A percentile compares a stretch with the other conserved stretches of the same genome.
Evolutionary conservation across 2,329 filamentous ascomycete genomes (phyloP).

Genomic region (Aspergillus fischeri): DNA sequence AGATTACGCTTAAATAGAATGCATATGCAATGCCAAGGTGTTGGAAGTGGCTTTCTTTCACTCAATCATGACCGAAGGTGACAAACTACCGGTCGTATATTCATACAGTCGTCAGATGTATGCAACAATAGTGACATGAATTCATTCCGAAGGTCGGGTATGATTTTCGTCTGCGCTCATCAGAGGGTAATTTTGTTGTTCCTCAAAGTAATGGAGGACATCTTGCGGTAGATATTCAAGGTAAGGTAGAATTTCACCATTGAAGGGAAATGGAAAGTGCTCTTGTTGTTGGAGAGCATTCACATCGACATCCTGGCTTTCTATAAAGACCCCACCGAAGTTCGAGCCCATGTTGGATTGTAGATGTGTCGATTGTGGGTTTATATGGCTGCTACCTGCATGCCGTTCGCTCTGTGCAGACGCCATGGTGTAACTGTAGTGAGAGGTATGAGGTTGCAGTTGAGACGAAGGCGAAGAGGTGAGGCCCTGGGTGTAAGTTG

Average conservation of each 20-base stretch:
- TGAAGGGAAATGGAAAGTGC: slow-evolving; percentile 36
- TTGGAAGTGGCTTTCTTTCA: slow-evolving; percentile 1
- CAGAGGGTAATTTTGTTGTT: slow-evolving; percentile 30
- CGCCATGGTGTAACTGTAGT: slow-evolving; percentile 22
- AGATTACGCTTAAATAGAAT: slow-evolving; percentile 7
- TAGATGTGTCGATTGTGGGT: slow-evolving; percentile 12
- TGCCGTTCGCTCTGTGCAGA: slow-evolving; percentile 16
- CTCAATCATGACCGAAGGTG: slow-evolving; percentile 7
- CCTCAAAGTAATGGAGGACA: slow-evolving; percentile 54
- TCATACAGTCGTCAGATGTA: slow-evolving; percentile 5
- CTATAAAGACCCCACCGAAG: slow-evolving; percentile 58
- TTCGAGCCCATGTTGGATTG: slow-evolving; percentile 17
- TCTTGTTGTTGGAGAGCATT: slow-evolving; percentile 50
- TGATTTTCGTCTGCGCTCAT: slow-evolving; percentile 28
- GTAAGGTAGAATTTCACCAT: slow-evolving; percentile 67
- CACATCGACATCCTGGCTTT: slow-evolving; percentile 75
- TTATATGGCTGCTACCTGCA: slow-evolving; percentile 12
- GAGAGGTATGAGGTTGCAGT: slow-evolving; percentile 16
- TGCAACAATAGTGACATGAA: background rate
- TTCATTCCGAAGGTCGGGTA: slow-evolving; percentile 20
- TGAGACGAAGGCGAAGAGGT: slow-evolving; percentile 13
- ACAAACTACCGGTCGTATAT: slow-evolving; percentile 7
- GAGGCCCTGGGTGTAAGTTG: slow-evolving; percentile 19
- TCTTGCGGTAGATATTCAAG: slow-evolving; percentile 68
- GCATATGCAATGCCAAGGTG: slow-evolving; percentile 6